Conservation (phyloP, 164 flowering plant species). For the Magnolia officinalis region DNA sequence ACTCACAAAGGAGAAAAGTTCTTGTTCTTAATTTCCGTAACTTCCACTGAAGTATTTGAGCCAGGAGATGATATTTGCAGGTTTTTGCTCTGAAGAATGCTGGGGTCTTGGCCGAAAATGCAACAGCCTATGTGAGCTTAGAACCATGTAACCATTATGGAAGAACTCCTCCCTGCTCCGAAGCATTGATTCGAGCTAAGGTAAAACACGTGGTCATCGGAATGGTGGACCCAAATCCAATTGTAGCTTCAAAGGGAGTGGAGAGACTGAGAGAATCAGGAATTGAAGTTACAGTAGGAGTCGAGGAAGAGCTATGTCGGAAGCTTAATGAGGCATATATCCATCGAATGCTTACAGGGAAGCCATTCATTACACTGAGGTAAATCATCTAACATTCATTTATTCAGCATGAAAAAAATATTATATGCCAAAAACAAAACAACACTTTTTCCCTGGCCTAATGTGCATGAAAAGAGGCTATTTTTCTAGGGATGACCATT, state of each 20-base stretch:
- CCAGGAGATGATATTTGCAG: slow-evolving; percentile 36
- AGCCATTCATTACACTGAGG: slow-evolving; percentile 80
- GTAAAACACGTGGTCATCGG: slow-evolving; percentile 88
- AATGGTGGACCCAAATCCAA: slow-evolving; percentile 97
- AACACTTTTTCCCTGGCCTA: neutral
- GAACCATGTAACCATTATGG: slow-evolving; percentile 97
- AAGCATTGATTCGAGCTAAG: slow-evolving; percentile 84
- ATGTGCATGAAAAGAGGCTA: neutral
- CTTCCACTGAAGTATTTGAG: slow-evolving; percentile 11
- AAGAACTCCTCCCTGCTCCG: slow-evolving; percentile 91
- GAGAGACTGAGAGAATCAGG: slow-evolving; percentile 65
- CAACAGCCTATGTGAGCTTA: slow-evolving; percentile 91
- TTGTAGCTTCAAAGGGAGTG: slow-evolving; percentile 84
- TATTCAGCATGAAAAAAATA: neutral
- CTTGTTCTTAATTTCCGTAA: neutral
- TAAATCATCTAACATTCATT: slow-evolving; percentile 12
- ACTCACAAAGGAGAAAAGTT: neutral
- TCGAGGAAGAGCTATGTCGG: slow-evolving; percentile 85
- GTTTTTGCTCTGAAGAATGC: slow-evolving; percentile 91
- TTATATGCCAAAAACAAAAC: neutral
- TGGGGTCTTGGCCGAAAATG: slow-evolving; percentile 75
- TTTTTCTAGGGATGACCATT: neutral
- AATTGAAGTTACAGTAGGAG: slow-evolving; percentile 65
- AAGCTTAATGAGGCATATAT: slow-evolving; percentile 73
- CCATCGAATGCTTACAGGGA: slow-evolving; percentile 78